phyloP scores from a whole-genome alignment of 1,139 yeast genomes.

The Zygosaccharomyces pseudobailii region DNA sequence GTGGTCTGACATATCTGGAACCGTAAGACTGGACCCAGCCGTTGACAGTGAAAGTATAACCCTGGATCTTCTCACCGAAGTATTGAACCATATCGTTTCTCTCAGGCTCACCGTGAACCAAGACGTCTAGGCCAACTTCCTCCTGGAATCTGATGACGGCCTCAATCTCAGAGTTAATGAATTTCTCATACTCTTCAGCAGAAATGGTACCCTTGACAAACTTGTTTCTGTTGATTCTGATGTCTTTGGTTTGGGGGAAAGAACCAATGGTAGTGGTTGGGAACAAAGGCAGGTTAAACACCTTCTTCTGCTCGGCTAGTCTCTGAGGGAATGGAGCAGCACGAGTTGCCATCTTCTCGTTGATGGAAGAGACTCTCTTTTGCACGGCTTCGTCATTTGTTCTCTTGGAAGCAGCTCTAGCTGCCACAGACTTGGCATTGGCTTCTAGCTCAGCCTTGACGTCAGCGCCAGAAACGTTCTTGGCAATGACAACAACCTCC shows the following conservation, averaged over 20 bases:
- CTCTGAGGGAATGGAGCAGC: slow-evolving; percentile 80
- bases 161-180: slow-evolving; percentile 95
- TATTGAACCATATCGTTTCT: slow-evolving; percentile 99
- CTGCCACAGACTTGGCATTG: slow-evolving; percentile 79
- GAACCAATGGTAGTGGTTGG: slow-evolving; percentile 99
- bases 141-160: slow-evolving; percentile 97
- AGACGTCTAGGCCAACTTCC: slow-evolving; percentile 94
- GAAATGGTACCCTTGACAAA: slow-evolving; percentile 93
- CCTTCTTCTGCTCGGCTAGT: slow-evolving; percentile 78
- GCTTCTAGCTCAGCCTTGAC: slow-evolving; percentile 67
- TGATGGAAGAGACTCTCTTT: slow-evolving; percentile 77
- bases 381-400: slow-evolving; percentile 91
- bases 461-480: slow-evolving; percentile 78
- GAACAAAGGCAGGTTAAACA: slow-evolving; percentile 93
- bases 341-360: slow-evolving; percentile 79
- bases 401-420: slow-evolving; percentile 81
- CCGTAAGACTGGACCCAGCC: slow-evolving; percentile 99
- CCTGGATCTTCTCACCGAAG: slow-evolving; percentile 98
- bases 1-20: slow-evolving; percentile 99
- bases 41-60: slow-evolving; percentile 95
- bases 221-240: slow-evolving; percentile 97
- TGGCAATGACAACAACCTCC: slow-evolving; percentile 89
- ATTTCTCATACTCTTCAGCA: slow-evolving; percentile 90
- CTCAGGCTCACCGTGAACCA: slow-evolving; percentile 99
- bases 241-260: slow-evolving; percentile 99